Percentiles rank a stretch among this genome's conserved stretches.
Evolutionary conservation across 1,284 basidiomycete genomes (phyloP).

Genomic region (Apiotrichum laibachii): DNA sequence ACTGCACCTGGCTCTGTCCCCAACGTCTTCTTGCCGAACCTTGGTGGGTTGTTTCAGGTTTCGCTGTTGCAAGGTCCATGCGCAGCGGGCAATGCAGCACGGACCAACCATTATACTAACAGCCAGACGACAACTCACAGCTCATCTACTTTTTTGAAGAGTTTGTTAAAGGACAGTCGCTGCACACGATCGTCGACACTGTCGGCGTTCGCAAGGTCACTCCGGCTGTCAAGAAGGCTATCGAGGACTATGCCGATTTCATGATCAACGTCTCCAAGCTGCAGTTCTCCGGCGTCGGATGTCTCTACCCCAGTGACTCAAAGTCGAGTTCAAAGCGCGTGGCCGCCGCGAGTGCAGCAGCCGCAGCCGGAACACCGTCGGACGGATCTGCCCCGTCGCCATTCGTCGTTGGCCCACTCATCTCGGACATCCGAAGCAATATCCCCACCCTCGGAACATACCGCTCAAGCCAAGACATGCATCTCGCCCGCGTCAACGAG

Average conservation of each 20-base stretch:
- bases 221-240: not conserved
- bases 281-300: slow-evolving; percentile 2
- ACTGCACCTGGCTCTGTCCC: too few species aligned
- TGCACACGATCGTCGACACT: slow-evolving; percentile 7
- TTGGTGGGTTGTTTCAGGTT: too few species aligned
- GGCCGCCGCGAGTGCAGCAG: too few species aligned
- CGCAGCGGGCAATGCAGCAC: too few species aligned
- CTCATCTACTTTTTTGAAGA: slow-evolving; percentile 5
- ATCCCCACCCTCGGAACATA: slow-evolving; percentile 4
- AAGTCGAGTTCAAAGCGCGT: not conserved
- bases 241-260: slow-evolving; percentile 7
- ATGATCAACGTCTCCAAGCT: slow-evolving; percentile 5
- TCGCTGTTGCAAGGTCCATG: too few species aligned
- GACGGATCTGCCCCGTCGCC: too few species aligned
- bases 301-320: slow-evolving; percentile 1
- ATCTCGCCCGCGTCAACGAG: slow-evolving; percentile 6
- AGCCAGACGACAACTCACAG: too few species aligned
- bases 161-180: slow-evolving; percentile 8
- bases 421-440: slow-evolving; percentile 3
- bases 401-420: not conserved
- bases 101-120: too few species aligned
- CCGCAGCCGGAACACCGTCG: too few species aligned
- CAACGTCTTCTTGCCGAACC: too few species aligned
- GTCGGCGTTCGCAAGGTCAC: not conserved
- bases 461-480: slow-evolving; percentile 6